phyloP scores from a whole-genome alignment of 108 stramenopile genomes.

The Epithemia pelagica region DNA sequence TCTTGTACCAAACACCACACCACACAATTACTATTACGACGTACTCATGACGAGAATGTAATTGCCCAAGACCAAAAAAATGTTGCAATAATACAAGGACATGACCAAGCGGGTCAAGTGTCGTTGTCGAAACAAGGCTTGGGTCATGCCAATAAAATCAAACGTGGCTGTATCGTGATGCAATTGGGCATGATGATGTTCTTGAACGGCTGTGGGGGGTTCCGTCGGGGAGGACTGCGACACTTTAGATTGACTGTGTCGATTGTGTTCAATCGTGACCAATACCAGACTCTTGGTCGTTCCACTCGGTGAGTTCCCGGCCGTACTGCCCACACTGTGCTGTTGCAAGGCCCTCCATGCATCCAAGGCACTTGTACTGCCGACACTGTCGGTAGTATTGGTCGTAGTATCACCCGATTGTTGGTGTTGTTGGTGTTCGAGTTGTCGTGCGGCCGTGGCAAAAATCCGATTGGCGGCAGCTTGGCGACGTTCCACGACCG shows the following conservation, averaged over 20 bases:
- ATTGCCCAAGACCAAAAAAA: conserved; percentile 63
- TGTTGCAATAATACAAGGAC: conserved; percentile 51
- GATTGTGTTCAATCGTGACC: no score
- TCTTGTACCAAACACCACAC: no score
- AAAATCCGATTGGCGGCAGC: conserved; percentile 3
- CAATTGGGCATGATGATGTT: conserved; percentile 6
- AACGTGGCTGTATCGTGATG: conserved; percentile 48
- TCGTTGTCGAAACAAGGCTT: conserved; percentile 36
- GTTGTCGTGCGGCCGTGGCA: neutral
- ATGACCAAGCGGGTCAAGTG: conserved; percentile 31
- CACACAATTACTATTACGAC: no score
- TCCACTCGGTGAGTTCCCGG: neutral
- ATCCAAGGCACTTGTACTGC: neutral
- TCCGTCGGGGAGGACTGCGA: neutral
- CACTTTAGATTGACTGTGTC: no score
- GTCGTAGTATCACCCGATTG: neutral
- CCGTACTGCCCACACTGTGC: neutral
- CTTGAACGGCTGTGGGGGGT: neutral
- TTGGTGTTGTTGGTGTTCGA: neutral
- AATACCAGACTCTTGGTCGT: neutral
- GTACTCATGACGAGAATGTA: conserved; percentile 71
- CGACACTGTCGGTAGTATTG: neutral
- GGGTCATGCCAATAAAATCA: conserved; percentile 67
- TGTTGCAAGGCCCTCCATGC: neutral
- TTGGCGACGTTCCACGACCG: conserved; percentile 34